Base-by-base conservation (phyloP, 768 basidiomycete genomes). In the Lactarius quietus region DNA sequence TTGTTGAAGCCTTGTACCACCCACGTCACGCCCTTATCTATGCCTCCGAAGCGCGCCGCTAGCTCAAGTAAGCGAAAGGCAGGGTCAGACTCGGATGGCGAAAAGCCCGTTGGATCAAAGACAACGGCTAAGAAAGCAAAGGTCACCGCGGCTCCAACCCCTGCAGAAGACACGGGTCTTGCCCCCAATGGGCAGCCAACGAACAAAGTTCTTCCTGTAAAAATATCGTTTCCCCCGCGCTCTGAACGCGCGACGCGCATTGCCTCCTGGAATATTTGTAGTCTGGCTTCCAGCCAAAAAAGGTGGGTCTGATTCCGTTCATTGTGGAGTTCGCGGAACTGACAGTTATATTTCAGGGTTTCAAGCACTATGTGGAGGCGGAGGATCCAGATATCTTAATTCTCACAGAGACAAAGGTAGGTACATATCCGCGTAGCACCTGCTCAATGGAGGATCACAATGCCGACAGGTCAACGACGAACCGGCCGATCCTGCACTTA, bases 371-470 rank as follows among this genome's bases (percentile, higher is more conserved):
- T 72, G 80, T 94, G 36, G 87, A 91, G 69, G 92, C 92, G 1
- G 93, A 95, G 70, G 87, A 94, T 72, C 85, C 93, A 0, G 93
- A 95, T 72, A 80, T 95, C 31, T 79, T 95, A 28, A 82, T 95
- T 18, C 77, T 95, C 51, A 92, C 90, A 0, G 93, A 95, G 77
- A 94, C 92, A 12, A 95, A 94, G 81, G 91, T 85, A 45, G 29
- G 61, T 10, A 3, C 28, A 48, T 26, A 36, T 39, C 61, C 38
- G 26, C 33, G 31, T 36, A 43, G 15, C 43, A 55, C 53, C 39
- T 45, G 28, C 56, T 45, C 17, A 28, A 33, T 23, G 52, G 39
- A 17, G 15, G 20, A 41, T 45, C 33, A 63, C 45, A 18, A 10
- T 43, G 18, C 65, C 29, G 31, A 52, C 60, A 93, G 92, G 84